These are phyloP conservation scores for Pythium apleroticum DNA, from an alignment of 352 stramenopile species.

Conservation along the genomic window DNA sequence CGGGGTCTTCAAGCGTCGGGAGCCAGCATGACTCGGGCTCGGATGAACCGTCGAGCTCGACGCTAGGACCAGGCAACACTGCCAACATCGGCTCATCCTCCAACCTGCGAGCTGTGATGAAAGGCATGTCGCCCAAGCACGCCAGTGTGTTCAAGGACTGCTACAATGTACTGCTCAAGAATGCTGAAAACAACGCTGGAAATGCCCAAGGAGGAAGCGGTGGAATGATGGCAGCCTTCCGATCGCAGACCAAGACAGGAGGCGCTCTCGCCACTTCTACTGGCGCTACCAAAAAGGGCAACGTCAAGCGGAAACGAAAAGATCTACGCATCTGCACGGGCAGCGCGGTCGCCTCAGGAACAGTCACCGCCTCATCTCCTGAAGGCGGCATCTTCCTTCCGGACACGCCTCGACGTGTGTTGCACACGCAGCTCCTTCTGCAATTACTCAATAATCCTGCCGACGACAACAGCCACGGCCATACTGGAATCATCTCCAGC, in stretches of 20 bases:
- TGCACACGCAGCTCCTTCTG: constrained; percentile 81
- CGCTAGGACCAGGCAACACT: constrained; percentile 26
- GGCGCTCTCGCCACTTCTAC: background rate
- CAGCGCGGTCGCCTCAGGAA: background rate
- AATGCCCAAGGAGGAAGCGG: background rate
- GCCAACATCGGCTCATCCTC: constrained; percentile 29
- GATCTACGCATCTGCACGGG: constrained; percentile 79
- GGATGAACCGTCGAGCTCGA: constrained; percentile 9
- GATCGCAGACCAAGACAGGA: background rate
- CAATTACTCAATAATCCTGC: constrained; percentile 60
- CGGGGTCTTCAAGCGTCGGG: background rate
- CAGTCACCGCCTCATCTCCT: constrained; percentile 8
- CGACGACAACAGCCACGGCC: constrained; percentile 35
- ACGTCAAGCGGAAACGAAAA: constrained; percentile 81
- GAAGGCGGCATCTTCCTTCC: constrained; percentile 78
- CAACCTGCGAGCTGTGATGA: constrained; percentile 33
- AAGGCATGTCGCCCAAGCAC: constrained; percentile 59
- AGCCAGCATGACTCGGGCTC: background rate
- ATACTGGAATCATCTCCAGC: background rate
- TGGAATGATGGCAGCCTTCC: background rate
- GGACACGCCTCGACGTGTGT: constrained; percentile 65
- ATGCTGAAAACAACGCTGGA: constrained; percentile 32
- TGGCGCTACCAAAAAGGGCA: constrained; percentile 44
- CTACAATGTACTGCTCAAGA: constrained; percentile 72
- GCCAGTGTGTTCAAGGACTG: constrained; percentile 72